These are phyloP conservation scores for Gamarada debralockiae DNA, from an alignment of 495 filamentous ascomycete genomes.

Conservation along the genomic window DNA sequence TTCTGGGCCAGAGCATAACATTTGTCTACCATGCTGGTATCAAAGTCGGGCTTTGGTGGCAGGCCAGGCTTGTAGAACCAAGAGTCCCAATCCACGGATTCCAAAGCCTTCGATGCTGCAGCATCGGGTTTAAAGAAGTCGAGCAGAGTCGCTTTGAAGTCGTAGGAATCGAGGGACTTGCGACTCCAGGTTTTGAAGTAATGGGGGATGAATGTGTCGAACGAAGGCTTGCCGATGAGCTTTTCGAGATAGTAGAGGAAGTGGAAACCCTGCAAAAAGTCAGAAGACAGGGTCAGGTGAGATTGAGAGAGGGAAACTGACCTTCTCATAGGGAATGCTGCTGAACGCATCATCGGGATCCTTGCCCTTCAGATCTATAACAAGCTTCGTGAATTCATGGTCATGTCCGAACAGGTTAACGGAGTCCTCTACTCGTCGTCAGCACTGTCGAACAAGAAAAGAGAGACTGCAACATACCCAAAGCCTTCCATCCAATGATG, in stretches of 20 bases:
- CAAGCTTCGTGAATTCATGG: constrained; percentile 89
- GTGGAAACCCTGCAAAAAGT: constrained; percentile 56
- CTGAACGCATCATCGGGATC: constrained; percentile 96
- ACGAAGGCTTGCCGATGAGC: constrained; percentile 78
- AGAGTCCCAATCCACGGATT: constrained; percentile 77
- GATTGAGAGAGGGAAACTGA: constrained; percentile 5
- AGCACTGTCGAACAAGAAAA: constrained; percentile 14
- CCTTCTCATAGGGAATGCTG: constrained; percentile 74
- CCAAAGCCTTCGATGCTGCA: constrained; percentile 61
- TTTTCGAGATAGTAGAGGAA: constrained; percentile 83
- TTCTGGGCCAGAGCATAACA: constrained; percentile 78
- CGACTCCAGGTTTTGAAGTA: constrained; percentile 81
- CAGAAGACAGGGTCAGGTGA: constrained; percentile 26
- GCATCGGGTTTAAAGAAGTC: constrained; percentile 74
- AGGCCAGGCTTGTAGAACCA: constrained; percentile 84
- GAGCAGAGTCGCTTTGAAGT: constrained; percentile 84
- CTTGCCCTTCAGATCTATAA: constrained; percentile 80
- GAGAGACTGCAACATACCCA: constrained; percentile 46
- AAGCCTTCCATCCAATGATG: constrained; percentile 74
- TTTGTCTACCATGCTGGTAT: constrained; percentile 80
- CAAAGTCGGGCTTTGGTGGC: constrained; percentile 85
- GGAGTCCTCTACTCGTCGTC: constrained; percentile 52
- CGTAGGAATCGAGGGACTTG: constrained; percentile 84
- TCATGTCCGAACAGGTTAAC: constrained; percentile 72
- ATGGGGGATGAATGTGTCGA: constrained; percentile 90